A percentile compares a stretch with the other conserved stretches of the same genome.
phyloP scores from a whole-genome alignment of 2,329 filamentous ascomycete genomes.

The Colletotrichum incanum region DNA sequence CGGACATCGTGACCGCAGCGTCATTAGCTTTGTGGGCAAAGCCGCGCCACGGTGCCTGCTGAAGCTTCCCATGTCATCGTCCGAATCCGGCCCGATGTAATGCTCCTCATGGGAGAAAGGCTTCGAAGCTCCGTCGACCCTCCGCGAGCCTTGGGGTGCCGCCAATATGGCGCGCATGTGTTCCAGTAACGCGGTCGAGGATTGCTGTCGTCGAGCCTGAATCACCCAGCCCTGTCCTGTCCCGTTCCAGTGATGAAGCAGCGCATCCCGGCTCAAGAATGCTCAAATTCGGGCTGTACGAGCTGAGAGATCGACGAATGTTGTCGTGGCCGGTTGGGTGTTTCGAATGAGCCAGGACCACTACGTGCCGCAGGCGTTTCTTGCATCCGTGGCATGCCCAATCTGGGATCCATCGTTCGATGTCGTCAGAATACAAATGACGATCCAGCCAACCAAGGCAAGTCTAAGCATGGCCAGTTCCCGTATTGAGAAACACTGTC shows the following conservation, averaged over 20 bases:
- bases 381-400: constrained; percentile 2
- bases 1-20: background rate
- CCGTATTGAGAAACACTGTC: background rate
- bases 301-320: background rate
- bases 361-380: background rate
- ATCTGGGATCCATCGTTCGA: background rate
- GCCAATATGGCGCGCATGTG: background rate
- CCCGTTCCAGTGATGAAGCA: background rate
- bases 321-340: background rate
- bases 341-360: constrained; percentile 7
- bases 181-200: background rate
- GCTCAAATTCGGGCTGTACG: constrained; percentile 6
- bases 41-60: background rate
- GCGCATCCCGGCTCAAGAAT: background rate
- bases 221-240: background rate
- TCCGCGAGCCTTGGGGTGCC: background rate
- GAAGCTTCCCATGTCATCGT: constrained; percentile 1
- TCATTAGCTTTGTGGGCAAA: constrained; percentile 8
- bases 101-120: background rate
- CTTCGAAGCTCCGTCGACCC: background rate
- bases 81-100: background rate
- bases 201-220: background rate
- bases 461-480: constrained; percentile 16
- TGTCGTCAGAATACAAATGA: constrained; percentile 4
- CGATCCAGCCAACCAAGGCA: background rate